These are phyloP conservation scores for Mortierella sp. DNA, from an alignment of 371 early-diverging fungal genomes.

Conservation along the genomic window DNA sequence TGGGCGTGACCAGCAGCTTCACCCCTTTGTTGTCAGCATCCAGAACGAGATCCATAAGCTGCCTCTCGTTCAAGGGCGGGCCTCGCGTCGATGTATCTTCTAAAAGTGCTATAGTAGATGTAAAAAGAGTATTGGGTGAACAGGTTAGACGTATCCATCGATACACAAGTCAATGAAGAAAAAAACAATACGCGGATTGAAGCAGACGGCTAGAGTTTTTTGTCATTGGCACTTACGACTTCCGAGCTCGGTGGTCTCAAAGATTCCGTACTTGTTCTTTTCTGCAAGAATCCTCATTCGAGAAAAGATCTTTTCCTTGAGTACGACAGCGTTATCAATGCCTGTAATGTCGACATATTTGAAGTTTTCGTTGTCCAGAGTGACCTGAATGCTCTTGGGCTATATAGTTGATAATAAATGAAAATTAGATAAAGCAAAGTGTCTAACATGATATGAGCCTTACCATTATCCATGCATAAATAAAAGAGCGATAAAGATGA, in stretches of 20 bases:
- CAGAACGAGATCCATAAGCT: constrained; percentile 41
- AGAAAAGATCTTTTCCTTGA: constrained; percentile 65
- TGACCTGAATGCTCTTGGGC: constrained; percentile 69
- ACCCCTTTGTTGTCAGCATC: constrained; percentile 43
- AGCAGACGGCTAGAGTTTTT: background rate
- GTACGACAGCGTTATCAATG: constrained; percentile 63
- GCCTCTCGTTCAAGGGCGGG: constrained; percentile 32
- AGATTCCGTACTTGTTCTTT: constrained; percentile 63
- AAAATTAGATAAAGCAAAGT: background rate
- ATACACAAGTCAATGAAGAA: background rate
- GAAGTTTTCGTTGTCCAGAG: constrained; percentile 70
- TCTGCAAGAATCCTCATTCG: constrained; percentile 63
- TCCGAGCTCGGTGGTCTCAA: constrained; percentile 66
- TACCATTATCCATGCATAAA: background rate
- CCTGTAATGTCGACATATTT: constrained; percentile 68
- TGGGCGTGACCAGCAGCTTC: constrained; percentile 50
- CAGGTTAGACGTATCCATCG: background rate
- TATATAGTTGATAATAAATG: background rate
- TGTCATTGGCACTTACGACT: constrained; percentile 58
- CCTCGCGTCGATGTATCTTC: constrained; percentile 34
- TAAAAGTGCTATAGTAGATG: constrained; percentile 14
- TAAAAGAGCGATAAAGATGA: background rate
- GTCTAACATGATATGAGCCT: background rate
- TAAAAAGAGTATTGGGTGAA: background rate
- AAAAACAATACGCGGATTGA: background rate